A percentile compares a stretch with the other conserved stretches of the same genome.
phyloP scores from a whole-genome alignment of 257 asterid species.

The Ilex asprella region DNA sequence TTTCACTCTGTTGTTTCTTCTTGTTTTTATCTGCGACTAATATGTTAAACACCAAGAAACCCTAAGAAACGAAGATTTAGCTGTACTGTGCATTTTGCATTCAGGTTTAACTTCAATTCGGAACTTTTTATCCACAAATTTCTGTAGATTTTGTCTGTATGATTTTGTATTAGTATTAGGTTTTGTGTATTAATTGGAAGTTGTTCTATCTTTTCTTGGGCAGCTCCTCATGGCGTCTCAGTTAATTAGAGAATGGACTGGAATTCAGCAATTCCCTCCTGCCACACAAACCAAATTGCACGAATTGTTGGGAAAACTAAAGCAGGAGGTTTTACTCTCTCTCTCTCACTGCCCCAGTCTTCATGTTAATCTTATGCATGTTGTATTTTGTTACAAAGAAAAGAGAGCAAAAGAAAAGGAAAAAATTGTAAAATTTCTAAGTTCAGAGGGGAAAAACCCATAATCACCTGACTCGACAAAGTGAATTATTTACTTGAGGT shows the following conservation, averaged over 20 bases:
- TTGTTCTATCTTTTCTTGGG: neutral
- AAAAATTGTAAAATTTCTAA: too few species aligned
- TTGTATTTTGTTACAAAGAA: neutral
- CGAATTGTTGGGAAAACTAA: conserved; percentile 68
- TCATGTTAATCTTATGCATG: neutral
- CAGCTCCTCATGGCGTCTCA: conserved; percentile 70
- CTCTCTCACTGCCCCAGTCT: neutral
- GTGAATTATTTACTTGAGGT: too few species aligned
- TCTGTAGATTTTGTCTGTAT: neutral
- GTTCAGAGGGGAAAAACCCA: too few species aligned
- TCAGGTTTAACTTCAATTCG: too few species aligned
- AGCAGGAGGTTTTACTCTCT: conserved; percentile 55
- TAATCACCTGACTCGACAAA: neutral
- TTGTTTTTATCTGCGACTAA: too few species aligned
- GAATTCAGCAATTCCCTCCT: conserved; percentile 82
- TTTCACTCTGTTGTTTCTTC: too few species aligned
- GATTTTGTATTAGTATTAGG: neutral
- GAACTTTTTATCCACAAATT: neutral
- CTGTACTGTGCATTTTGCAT: too few species aligned
- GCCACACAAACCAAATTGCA: conserved; percentile 89
- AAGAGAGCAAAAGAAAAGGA: too few species aligned
- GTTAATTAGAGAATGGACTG: conserved; percentile 74
- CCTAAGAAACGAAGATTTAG: too few species aligned
- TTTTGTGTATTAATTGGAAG: neutral
- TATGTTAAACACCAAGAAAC: too few species aligned